phyloP scores from a whole-genome alignment of 768 basidiomycete species.

The Omphalotus guepiniiformis region DNA sequence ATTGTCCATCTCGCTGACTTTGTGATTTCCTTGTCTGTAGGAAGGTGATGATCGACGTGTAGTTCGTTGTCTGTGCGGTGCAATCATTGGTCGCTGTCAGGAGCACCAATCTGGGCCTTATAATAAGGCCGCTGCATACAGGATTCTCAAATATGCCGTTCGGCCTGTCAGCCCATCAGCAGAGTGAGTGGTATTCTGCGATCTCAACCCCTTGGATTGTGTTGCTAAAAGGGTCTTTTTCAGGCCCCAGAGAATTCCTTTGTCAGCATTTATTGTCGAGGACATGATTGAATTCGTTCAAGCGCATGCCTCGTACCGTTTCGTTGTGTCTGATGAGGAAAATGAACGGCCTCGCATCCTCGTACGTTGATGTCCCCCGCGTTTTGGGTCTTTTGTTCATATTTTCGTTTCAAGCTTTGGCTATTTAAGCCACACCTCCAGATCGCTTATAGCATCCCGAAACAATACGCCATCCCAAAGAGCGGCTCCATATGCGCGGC shows the following conservation, averaged over 20 bases:
- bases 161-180: conserved; percentile 57
- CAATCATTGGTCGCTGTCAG: conserved; percentile 69
- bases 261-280: conserved; percentile 86
- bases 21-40: conserved; percentile 8
- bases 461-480: conserved; percentile 54
- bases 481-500: conserved; percentile 62
- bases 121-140: conserved; percentile 44
- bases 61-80: conserved; percentile 80
- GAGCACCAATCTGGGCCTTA: conserved; percentile 35
- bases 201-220: conserved; percentile 3
- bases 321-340: conserved; percentile 85
- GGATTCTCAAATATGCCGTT: conserved; percentile 82
- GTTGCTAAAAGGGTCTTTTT: conserved; percentile 1
- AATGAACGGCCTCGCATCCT: conserved; percentile 74
- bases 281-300: conserved; percentile 90
- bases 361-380: conserved; percentile 39
- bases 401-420: conserved; percentile 65
- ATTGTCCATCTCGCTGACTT: conserved; percentile 12
- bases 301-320: conserved; percentile 92
- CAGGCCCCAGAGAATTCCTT: conserved; percentile 48
- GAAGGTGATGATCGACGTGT: conserved; percentile 61
- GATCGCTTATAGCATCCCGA: conserved; percentile 63
- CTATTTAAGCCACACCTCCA: conserved; percentile 88
- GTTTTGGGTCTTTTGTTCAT: conserved; percentile 2
- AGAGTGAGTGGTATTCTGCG: conserved; percentile 47